Evolutionary conservation across 2,329 filamentous ascomycete genomes (phyloP).

Genomic region (Botrytis hyacinthi): DNA sequence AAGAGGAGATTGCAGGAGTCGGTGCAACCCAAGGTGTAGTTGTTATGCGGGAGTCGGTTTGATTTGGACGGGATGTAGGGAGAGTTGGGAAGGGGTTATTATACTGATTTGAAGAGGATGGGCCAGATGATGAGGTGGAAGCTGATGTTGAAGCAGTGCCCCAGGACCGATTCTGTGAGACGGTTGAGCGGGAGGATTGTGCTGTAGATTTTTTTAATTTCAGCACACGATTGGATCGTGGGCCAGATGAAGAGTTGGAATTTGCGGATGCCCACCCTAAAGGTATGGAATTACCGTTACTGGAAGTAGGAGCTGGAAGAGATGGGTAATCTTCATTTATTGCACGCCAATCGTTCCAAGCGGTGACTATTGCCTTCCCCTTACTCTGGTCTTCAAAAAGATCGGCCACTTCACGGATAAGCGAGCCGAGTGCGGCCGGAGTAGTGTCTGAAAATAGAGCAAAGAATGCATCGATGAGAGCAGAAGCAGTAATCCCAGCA

Average conservation of each 20-base stretch:
- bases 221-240: constrained; percentile 55
- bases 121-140: constrained; percentile 19
- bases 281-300: constrained; percentile 41
- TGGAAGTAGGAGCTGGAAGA: constrained; percentile 69
- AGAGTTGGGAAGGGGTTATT: constrained; percentile 48
- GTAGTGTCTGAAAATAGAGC: constrained; percentile 76
- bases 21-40: constrained; percentile 40
- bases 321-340: constrained; percentile 96
- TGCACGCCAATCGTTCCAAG: constrained; percentile 93
- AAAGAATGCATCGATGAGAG: constrained; percentile 85
- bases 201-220: constrained; percentile 68
- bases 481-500: constrained; percentile 65
- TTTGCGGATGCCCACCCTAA: constrained; percentile 36
- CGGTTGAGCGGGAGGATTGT: constrained; percentile 61
- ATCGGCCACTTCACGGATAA: constrained; percentile 88
- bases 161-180: constrained; percentile 56
- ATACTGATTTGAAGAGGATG: constrained; percentile 39
- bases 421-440: constrained; percentile 77
- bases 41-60: constrained; percentile 33
- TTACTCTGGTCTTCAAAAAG: constrained; percentile 84
- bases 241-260: constrained; percentile 24
- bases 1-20: constrained; percentile 39
- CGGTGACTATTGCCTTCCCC: constrained; percentile 69
- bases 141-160: constrained; percentile 41
- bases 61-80: constrained; percentile 31